These are phyloP conservation scores for Epichloe hybrida DNA, from an alignment of 2,329 filamentous ascomycete genomes.

Conservation along the genomic window DNA sequence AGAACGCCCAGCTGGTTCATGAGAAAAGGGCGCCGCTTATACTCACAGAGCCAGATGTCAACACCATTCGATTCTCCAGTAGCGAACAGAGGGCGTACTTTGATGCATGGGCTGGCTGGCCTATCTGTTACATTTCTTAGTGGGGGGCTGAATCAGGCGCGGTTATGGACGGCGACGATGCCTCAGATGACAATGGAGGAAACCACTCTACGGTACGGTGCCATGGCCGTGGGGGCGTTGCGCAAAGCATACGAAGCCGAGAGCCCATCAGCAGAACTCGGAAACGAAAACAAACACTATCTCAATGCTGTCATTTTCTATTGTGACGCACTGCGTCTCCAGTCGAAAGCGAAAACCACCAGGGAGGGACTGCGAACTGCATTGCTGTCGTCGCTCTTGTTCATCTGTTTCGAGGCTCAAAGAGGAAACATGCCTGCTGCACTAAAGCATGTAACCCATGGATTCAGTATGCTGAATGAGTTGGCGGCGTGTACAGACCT, in stretches of 20 bases:
- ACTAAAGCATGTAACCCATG: slow-evolving; percentile 26
- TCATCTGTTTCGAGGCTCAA: slow-evolving; percentile 28
- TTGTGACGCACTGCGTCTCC: slow-evolving; percentile 26
- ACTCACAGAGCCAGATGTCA: slow-evolving; percentile 20
- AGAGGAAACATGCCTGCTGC: slow-evolving; percentile 26
- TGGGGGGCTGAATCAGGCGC: slow-evolving; percentile 19
- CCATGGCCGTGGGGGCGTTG: slow-evolving; percentile 27
- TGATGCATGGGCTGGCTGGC: slow-evolving; percentile 22
- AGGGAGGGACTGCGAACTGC: slow-evolving; percentile 25
- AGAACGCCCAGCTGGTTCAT: slow-evolving; percentile 16
- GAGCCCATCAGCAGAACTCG: slow-evolving; percentile 9
- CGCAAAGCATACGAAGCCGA: slow-evolving; percentile 19
- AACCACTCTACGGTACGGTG: slow-evolving; percentile 23
- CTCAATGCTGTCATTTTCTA: slow-evolving; percentile 27
- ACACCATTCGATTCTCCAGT: slow-evolving; percentile 21
- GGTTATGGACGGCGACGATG: slow-evolving; percentile 27
- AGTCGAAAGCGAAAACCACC: slow-evolving; percentile 22
- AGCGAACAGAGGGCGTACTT: slow-evolving; percentile 24
- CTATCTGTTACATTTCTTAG: too few species aligned
- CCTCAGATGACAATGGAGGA: slow-evolving; percentile 26
- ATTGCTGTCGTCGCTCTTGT: slow-evolving; percentile 25
- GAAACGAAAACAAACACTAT: slow-evolving; percentile 22
- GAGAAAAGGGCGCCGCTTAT: slow-evolving; percentile 17
- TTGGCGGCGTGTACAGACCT: slow-evolving; percentile 22
- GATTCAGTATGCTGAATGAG: slow-evolving; percentile 27